Percentiles rank a stretch among this genome's conserved stretches.
phyloP scores from a whole-genome alignment of 495 filamentous ascomycete species.

The Schizothecium vesticola region DNA sequence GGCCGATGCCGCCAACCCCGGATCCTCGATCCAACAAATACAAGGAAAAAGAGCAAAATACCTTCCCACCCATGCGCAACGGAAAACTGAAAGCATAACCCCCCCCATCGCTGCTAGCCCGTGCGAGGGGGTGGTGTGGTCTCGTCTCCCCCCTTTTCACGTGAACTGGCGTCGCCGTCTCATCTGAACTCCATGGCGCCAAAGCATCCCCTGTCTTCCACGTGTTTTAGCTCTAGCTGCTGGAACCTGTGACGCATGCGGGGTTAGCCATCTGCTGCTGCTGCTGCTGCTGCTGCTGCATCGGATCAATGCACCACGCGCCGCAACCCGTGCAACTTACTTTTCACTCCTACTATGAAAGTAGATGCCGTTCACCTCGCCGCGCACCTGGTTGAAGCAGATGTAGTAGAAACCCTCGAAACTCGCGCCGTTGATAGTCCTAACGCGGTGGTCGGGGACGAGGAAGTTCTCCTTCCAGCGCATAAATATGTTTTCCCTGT shows the following conservation, averaged over 20 bases:
- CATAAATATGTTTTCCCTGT: constrained; percentile 94
- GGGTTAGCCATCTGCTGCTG: constrained; percentile 4
- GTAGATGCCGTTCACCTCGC: constrained; percentile 87
- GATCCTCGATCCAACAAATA: background rate
- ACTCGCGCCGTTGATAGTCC: constrained; percentile 85
- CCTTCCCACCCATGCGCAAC: background rate
- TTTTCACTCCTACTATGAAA: constrained; percentile 97
- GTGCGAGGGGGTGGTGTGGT: background rate
- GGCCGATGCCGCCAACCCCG: background rate
- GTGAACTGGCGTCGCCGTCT: background rate
- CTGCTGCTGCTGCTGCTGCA: no score
- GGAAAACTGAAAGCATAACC: background rate
- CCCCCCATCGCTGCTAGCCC: background rate
- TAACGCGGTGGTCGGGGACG: constrained; percentile 88
- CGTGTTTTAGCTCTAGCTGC: constrained; percentile 84
- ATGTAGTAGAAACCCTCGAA: constrained; percentile 99
- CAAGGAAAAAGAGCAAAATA: background rate
- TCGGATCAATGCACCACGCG: no score
- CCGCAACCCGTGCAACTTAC: constrained; percentile 46
- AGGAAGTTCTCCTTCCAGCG: constrained; percentile 99
- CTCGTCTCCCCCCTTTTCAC: background rate
- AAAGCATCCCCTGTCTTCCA: constrained; percentile 77
- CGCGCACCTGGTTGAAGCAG: constrained; percentile 88
- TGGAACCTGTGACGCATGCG: constrained; percentile 59
- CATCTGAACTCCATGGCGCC: constrained; percentile 90